These are phyloP conservation scores for Raphanus raphanistrum DNA, from an alignment of 345 rosid genomes.

Conservation along the genomic window DNA sequence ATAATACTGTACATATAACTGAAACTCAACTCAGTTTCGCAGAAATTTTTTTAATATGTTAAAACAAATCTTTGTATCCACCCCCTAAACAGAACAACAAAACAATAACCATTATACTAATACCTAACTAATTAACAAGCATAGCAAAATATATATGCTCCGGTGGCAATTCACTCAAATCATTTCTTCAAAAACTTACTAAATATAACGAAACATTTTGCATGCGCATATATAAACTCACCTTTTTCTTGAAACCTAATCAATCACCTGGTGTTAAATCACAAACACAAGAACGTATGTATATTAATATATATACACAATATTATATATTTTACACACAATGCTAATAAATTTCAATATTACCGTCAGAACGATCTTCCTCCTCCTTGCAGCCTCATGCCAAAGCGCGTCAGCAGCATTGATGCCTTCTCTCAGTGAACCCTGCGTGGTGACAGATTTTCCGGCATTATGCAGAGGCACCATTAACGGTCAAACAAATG, in stretches of 20 bases:
- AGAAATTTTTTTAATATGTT: neutral
- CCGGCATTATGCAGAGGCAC: constrained; percentile 31
- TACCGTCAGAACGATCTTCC: constrained; percentile 8
- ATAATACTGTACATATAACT: constrained; percentile 3
- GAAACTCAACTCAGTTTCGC: constrained; percentile 12
- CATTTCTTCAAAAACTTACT: neutral
- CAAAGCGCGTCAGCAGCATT: neutral
- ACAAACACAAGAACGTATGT: constrained; percentile 26
- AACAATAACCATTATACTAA: neutral
- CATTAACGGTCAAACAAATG: constrained; percentile 29
- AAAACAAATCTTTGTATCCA: neutral
- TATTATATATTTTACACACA: neutral
- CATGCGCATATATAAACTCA: constrained; percentile 31
- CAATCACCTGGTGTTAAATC: constrained; percentile 13
- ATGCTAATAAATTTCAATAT: constrained; percentile 16
- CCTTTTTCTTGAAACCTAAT: constrained; percentile 23
- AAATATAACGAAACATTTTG: constrained; percentile 21
- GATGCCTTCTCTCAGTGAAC: constrained; percentile 3
- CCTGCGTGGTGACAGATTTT: constrained; percentile 26
- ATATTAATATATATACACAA: neutral
- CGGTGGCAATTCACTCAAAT: constrained; percentile 14
- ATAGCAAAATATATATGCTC: constrained; percentile 31
- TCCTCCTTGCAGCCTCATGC: constrained; percentile 14
- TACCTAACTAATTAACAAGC: constrained; percentile 27
- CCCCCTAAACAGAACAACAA: constrained; percentile 18